These are phyloP conservation scores for Aspergillus mulundensis DNA, from an alignment of 495 filamentous ascomycete genomes.

Conservation along the genomic window DNA sequence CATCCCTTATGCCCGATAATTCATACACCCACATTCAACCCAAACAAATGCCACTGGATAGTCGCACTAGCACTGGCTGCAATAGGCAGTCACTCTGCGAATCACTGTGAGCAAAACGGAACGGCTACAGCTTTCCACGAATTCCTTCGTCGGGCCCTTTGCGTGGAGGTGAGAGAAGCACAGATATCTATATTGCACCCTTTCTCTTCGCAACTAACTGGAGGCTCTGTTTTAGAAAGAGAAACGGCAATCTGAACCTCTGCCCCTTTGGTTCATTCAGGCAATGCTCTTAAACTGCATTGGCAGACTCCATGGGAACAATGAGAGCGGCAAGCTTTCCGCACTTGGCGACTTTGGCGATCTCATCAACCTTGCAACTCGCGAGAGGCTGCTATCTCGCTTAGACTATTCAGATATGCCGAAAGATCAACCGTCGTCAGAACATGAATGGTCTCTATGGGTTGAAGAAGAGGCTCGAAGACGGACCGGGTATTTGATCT, in stretches of 20 bases:
- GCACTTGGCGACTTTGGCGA: slow-evolving; percentile 31
- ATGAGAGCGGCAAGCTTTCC: slow-evolving; percentile 25
- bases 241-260: slow-evolving; percentile 12
- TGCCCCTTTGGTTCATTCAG: slow-evolving; percentile 36
- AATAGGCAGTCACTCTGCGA: slow-evolving; percentile 41
- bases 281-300: slow-evolving; percentile 38
- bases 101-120: slow-evolving; percentile 23
- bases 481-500: slow-evolving; percentile 45
- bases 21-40: slow-evolving; percentile 39
- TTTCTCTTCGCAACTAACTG: background rate
- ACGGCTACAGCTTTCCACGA: slow-evolving; percentile 39
- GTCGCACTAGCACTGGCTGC: slow-evolving; percentile 40
- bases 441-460: slow-evolving; percentile 25
- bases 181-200: background rate
- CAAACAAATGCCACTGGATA: slow-evolving; percentile 40
- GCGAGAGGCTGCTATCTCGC: slow-evolving; percentile 22
- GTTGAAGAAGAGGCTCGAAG: slow-evolving; percentile 34
- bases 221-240: slow-evolving; percentile 23
- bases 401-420: background rate
- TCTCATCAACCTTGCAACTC: slow-evolving; percentile 27
- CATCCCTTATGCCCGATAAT: slow-evolving; percentile 44
- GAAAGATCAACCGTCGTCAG: slow-evolving; percentile 10
- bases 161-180: slow-evolving; percentile 28
- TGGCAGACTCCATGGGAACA: slow-evolving; percentile 36
- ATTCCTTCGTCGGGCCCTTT: slow-evolving; percentile 39